Evolutionary conservation across 192 early-diverging fungal species (phyloP), one percentile per base, ranked within the genome.

Genomic region (Entrophospora sp.): DNA sequence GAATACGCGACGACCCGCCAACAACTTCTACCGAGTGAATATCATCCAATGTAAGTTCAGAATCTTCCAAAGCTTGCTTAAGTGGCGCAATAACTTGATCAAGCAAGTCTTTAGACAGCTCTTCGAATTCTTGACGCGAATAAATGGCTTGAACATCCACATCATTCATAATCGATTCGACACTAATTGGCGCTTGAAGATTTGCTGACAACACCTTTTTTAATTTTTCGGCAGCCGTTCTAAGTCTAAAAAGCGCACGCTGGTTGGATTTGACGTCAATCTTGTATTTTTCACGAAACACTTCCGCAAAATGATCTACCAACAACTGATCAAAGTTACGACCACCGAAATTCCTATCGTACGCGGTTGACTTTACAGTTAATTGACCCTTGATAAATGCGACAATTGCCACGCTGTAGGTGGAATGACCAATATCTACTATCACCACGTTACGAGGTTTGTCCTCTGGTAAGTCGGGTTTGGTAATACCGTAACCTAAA

Each of bases 191-290:
- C 24, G 96, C 89, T 60, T 89, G 82, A 37, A 87, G 71, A 84
- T 98, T 98, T 74, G 93, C 92, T 43, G 86, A 89, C 31, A 98
- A 81, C 25, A 96, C 83, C 86, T 98, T 98, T 87, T 98, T 98
- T 66, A 92, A 89, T 79, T 91, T 91, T 77, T 98, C 96, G 71
- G 83, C 83, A 53, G 83, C 94, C 49, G 89, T 85, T 48, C 89
- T 81, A 69, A 98, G 83, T 67, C 96, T 90, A 77, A 95, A 88
- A 56, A 87, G 61, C 27, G 94, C 94, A 85, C 95, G 96, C 72
- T 80, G 79, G 81, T 90, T 96, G 57, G 83, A 77, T 70, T 78
- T 79, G 68, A 98, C 89, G 73, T 98, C 88, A 49, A 97, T 88
- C 76, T 93, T 93, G 84, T 94, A 95, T 83, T 96, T 98, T 60